Percentiles rank a stretch among this genome's conserved stretches.
phyloP scores from a whole-genome alignment of 345 rosid genomes.

The Boechera retrofracta region DNA sequence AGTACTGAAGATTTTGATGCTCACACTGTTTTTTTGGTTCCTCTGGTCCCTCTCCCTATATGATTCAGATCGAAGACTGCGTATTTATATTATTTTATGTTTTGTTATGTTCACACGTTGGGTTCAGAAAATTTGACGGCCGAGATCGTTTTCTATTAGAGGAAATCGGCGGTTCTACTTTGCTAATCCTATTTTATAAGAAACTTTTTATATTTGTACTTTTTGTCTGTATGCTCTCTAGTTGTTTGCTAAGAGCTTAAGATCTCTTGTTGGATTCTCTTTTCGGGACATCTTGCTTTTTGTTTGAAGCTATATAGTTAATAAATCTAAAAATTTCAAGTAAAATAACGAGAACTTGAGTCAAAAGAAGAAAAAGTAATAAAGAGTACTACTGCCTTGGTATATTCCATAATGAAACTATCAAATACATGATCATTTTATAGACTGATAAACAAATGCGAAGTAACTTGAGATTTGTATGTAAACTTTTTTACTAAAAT shows the following conservation, averaged over 20 bases:
- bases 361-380: too few relatives aligned
- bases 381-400: too few relatives aligned
- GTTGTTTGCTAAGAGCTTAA: slow-evolving; percentile 24
- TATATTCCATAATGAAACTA: too few relatives aligned
- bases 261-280: slow-evolving; percentile 38
- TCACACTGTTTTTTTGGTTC: slow-evolving; percentile 17
- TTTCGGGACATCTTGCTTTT: slow-evolving; percentile 20
- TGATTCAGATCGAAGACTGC: slow-evolving; percentile 41
- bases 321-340: too few relatives aligned
- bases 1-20: slow-evolving; percentile 11
- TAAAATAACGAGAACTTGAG: too few relatives aligned
- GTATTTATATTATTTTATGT: slow-evolving; percentile 4
- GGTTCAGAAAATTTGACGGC: slow-evolving; percentile 42
- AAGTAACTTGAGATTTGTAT: background rate
- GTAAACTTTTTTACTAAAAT: background rate
- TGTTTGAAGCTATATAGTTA: too few relatives aligned
- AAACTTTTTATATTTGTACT: slow-evolving; percentile 2
- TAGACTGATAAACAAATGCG: background rate
- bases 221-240: slow-evolving; percentile 35
- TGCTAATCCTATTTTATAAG: slow-evolving; percentile 18
- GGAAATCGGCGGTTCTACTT: slow-evolving; percentile 48
- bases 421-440: too few relatives aligned
- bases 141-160: slow-evolving; percentile 35
- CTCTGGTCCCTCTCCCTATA: slow-evolving; percentile 40
- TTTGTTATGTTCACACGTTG: slow-evolving; percentile 45